Base-by-base conservation (phyloP, 306 rosid species). In the Adenanthera pavonina region DNA sequence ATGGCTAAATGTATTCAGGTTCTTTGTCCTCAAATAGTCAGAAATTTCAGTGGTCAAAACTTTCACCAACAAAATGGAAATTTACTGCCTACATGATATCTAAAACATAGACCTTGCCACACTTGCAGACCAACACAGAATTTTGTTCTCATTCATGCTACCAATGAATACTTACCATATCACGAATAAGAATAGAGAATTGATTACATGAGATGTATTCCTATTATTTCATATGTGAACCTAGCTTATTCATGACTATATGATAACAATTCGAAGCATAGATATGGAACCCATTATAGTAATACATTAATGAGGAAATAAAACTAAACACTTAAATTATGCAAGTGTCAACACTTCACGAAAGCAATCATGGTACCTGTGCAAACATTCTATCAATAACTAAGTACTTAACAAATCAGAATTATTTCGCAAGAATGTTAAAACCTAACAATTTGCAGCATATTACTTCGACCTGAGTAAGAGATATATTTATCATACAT, bases 51-150 rank as follows among this genome's bases (percentile, higher is more conserved):
- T 66, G 15, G 20, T 62, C 38, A 77, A 56, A 73, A 73, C 65
- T 59, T 69, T 53, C 81, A 40, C 43, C 17, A 53, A 85, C 69
- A 62, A 61, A 56, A 36, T 62, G 64, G 40, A 76, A 35, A 76
- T 40, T 74, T 72, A 62, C 30, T 17, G 14, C 68, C 47, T 68
- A 38, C 73, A 41, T 36, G 64, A 57, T 30, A 66, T 47, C 72
- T 68, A 74, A 35, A 57, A 74, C 43, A 40, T 44, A 48, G 2
- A 3, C 56, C 25, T 75, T 33, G 16, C 75, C 34, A 51, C 14
- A 64, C 19, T 44, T 44, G 48, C 36, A 35, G 60, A 72, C 44
- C 85, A 72, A 54, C 70, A 38, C 41, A 5, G 20, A 33, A 17
- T 9, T 25, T 44, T 52, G 71, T 85, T 43, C 59, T 33, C 47